phyloP scores from a whole-genome alignment of 129 eudicot species.

The Heracleum sosnowskyi region DNA sequence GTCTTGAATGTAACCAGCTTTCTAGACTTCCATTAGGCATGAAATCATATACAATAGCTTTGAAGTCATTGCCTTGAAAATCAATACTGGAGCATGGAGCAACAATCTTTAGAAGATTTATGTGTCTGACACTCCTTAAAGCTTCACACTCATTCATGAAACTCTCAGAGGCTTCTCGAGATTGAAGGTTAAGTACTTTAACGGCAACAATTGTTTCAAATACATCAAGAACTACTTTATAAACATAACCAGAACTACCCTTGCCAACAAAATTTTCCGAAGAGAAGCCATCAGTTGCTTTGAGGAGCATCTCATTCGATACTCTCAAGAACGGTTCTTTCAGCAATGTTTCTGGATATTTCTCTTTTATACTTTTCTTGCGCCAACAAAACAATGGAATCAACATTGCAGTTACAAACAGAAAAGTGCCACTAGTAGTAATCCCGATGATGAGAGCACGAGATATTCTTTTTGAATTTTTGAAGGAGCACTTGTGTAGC shows the following conservation, averaged over 20 bases:
- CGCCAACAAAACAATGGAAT: background rate
- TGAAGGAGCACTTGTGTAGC: background rate
- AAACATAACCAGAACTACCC: background rate
- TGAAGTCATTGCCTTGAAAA: background rate
- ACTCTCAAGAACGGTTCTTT: background rate
- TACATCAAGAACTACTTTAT: background rate
- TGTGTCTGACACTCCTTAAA: background rate
- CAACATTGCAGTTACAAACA: background rate
- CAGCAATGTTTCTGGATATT: background rate
- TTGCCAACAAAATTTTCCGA: background rate
- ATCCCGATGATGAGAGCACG: background rate
- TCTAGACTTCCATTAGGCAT: constrained; percentile 1
- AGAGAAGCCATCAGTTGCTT: constrained; percentile 5
- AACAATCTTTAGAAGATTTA: background rate
- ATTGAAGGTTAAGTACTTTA: constrained; percentile 2
- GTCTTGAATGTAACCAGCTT: background rate
- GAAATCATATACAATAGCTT: background rate
- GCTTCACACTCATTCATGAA: background rate
- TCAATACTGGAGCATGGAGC: background rate
- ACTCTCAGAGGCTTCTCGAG: background rate
- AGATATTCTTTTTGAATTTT: background rate
- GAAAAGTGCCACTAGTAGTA: background rate
- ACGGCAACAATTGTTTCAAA: background rate
- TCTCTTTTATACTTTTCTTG: background rate
- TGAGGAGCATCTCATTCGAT: background rate